Evolutionary conservation across 768 basidiomycete species (phyloP).

Genomic region (Tremella fuciformis): DNA sequence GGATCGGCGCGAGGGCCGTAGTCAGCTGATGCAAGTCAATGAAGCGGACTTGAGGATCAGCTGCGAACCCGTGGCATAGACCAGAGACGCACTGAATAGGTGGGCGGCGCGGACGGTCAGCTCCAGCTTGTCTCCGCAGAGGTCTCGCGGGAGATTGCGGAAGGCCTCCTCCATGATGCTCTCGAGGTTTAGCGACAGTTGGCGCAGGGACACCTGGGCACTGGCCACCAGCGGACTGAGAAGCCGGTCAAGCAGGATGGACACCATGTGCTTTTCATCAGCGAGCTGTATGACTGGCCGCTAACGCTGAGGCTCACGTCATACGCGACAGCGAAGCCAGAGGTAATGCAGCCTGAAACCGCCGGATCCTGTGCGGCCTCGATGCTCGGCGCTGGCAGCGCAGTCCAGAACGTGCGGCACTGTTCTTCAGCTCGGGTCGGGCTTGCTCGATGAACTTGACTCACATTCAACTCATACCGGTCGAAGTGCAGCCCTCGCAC

Average conservation of each 20-base stretch:
- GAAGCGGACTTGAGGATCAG: slow-evolving; percentile 25
- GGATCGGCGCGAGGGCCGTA: slow-evolving; percentile 27
- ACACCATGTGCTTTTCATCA: slow-evolving; percentile 27
- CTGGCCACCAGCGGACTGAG: slow-evolving; percentile 1
- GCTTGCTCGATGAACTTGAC: background rate
- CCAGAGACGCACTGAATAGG: slow-evolving; percentile 27
- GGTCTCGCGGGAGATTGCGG: slow-evolving; percentile 12
- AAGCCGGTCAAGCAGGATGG: slow-evolving; percentile 15
- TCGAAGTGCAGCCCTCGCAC: slow-evolving; percentile 77
- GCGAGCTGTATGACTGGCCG: slow-evolving; percentile 5
- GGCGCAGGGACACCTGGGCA: slow-evolving; percentile 15
- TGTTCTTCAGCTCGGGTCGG: slow-evolving; percentile 7
- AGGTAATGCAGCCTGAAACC: slow-evolving; percentile 81
- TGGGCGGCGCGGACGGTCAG: slow-evolving; percentile 30
- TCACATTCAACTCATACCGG: slow-evolving; percentile 75
- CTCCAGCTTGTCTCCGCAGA: slow-evolving; percentile 29
- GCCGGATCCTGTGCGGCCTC: slow-evolving; percentile 85
- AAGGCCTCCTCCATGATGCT: slow-evolving; percentile 21
- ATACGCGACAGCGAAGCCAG: slow-evolving; percentile 84
- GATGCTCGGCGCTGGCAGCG: slow-evolving; percentile 68
- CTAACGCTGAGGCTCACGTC: slow-evolving; percentile 62
- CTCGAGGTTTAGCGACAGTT: slow-evolving; percentile 24
- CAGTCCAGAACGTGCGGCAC: slow-evolving; percentile 80
- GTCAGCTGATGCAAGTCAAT: slow-evolving; percentile 33
- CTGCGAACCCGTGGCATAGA: background rate